Evolutionary conservation across 1,139 yeast species (phyloP).

Genomic region (Pichia sp.): DNA sequence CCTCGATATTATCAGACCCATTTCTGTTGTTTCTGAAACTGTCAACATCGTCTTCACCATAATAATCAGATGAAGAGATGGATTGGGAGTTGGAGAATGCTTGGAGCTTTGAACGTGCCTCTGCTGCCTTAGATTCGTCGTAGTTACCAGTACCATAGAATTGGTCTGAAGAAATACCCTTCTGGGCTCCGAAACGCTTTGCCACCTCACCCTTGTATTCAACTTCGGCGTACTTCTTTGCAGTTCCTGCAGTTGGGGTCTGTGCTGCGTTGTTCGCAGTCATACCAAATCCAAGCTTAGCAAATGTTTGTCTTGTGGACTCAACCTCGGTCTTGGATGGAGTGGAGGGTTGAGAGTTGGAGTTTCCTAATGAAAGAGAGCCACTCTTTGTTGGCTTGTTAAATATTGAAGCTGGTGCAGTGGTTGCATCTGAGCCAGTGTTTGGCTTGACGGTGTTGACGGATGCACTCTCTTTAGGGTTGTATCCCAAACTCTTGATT

Average conservation of each 20-base stretch:
- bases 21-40: slow-evolving; percentile 27
- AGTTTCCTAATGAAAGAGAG: slow-evolving; percentile 7
- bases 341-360: slow-evolving; percentile 5
- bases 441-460: slow-evolving; percentile 4
- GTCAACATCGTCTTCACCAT: slow-evolving; percentile 60
- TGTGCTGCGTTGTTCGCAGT: slow-evolving; percentile 30
- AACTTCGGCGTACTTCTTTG: slow-evolving; percentile 36
- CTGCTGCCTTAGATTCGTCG: slow-evolving; percentile 71
- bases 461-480: slow-evolving; percentile 38
- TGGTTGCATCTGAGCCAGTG: slow-evolving; percentile 1
- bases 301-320: slow-evolving; percentile 63
- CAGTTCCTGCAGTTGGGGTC: slow-evolving; percentile 22
- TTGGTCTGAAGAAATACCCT: slow-evolving; percentile 94
- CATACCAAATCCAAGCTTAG: slow-evolving; percentile 84
- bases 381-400: slow-evolving; percentile 2
- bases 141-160: slow-evolving; percentile 83
- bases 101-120: slow-evolving; percentile 73
- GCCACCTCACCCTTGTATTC: slow-evolving; percentile 63
- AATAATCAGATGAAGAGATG: slow-evolving; percentile 87
- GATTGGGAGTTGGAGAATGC: slow-evolving; percentile 81
- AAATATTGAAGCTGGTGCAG: slow-evolving; percentile 17
- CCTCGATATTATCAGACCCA: slow-evolving; percentile 39
- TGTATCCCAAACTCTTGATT: slow-evolving; percentile 64
- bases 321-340: slow-evolving; percentile 31
- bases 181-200: slow-evolving; percentile 78